Percentiles rank a stretch among this genome's conserved stretches.
Conservation (phyloP, 116 monocot genomes). For the Posidonia oceanica region DNA sequence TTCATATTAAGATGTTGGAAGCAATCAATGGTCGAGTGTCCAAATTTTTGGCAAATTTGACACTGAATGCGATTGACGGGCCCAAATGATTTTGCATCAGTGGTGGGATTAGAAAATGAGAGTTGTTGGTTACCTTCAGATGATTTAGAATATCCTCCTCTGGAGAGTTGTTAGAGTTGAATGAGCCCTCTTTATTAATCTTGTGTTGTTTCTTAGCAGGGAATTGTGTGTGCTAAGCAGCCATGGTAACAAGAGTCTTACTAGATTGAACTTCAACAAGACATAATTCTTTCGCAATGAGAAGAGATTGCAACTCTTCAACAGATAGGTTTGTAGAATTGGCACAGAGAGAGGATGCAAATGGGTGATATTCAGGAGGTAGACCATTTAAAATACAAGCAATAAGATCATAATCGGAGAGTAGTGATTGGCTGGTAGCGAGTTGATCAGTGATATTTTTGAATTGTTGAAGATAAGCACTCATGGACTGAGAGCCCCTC, state of each 20-base stretch:
- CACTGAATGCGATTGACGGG: not conserved
- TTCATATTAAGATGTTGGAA: not conserved
- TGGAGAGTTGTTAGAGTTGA: no score
- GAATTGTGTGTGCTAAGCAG: not conserved
- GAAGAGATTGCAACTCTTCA: not conserved
- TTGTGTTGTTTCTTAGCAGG: not conserved
- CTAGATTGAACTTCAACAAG: not conserved
- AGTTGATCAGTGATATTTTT: not conserved
- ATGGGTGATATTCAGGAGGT: not conserved
- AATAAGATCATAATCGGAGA: not conserved
- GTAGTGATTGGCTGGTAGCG: not conserved
- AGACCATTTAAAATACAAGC: not conserved
- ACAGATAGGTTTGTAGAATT: not conserved
- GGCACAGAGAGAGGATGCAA: not conserved
- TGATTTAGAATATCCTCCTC: no score
- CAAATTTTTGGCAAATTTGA: not conserved
- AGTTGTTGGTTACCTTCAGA: no score
- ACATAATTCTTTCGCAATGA: not conserved
- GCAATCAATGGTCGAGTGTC: not conserved
- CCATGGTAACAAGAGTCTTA: not conserved
- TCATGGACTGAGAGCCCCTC: not conserved
- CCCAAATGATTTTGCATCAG: not conserved
- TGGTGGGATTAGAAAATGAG: not conserved
- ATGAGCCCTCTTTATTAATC: not conserved
- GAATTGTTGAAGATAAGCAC: not conserved